A percentile compares a stretch with the other conserved stretches of the same genome.
Evolutionary conservation across 1,284 basidiomycete genomes (phyloP).

Genomic region (Exsudoporus floridanus): DNA sequence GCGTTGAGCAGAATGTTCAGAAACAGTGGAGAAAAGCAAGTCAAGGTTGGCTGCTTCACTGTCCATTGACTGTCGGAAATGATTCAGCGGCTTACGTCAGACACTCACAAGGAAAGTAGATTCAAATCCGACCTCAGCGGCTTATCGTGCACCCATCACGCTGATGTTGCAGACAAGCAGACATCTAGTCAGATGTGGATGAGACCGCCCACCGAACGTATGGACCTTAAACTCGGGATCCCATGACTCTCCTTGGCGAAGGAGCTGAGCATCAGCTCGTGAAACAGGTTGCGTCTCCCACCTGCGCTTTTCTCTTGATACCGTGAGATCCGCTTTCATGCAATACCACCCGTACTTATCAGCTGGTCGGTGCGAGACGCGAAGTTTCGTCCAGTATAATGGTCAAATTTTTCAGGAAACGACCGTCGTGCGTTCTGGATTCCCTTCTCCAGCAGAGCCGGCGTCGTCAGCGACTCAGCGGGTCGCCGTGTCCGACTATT

Average conservation of each 20-base stretch:
- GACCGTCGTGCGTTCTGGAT: too few relatives aligned
- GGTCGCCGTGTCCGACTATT: neutral
- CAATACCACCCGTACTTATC: too few relatives aligned
- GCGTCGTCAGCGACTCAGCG: neutral
- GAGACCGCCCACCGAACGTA: neutral
- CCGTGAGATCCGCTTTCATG: too few relatives aligned
- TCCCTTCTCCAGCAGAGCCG: neutral
- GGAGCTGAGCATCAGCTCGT: neutral
- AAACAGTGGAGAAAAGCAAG: neutral
- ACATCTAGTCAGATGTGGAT: neutral
- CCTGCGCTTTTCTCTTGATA: too few relatives aligned
- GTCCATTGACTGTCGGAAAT: neutral
- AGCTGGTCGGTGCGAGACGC: neutral
- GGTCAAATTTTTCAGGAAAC: too few relatives aligned
- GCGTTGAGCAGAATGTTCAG: slow-evolving; percentile 6
- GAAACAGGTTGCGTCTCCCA: neutral
- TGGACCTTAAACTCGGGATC: neutral
- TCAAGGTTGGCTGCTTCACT: neutral
- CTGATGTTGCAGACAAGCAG: too few relatives aligned
- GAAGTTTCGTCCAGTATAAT: neutral
- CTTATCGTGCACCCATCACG: too few relatives aligned
- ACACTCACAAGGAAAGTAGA: neutral
- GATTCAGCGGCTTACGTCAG: slow-evolving; percentile 9
- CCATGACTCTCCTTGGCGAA: neutral
- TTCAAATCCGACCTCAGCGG: too few relatives aligned